Percentiles rank a stretch among this genome's conserved stretches.
phyloP scores from a whole-genome alignment of 176 grass and related monocot genomes.

The Guadua angustifolia region DNA sequence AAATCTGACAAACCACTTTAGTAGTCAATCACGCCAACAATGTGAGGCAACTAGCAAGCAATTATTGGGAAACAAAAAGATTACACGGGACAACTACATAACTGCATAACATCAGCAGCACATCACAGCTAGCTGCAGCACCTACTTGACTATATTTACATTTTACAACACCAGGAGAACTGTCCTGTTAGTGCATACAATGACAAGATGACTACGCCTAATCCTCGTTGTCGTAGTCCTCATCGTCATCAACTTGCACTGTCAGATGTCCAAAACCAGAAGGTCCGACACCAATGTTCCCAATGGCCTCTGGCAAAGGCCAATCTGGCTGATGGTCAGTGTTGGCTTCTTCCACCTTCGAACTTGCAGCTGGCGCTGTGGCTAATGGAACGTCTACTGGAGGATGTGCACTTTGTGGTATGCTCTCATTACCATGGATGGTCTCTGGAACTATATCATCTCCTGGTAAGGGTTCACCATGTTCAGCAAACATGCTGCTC shows the following conservation, averaged over 20 bases:
- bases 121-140: conserved; percentile 46
- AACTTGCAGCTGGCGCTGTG: not conserved
- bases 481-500: conserved; percentile 69
- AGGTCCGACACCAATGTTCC: conserved; percentile 65
- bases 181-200: conserved; percentile 48
- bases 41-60: conserved; percentile 27
- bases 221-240: conserved; percentile 99
- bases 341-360: conserved; percentile 48
- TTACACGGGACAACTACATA: conserved; percentile 48
- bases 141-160: conserved; percentile 64
- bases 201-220: conserved; percentile 53
- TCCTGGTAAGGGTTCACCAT: conserved; percentile 61
- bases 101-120: conserved; percentile 39
- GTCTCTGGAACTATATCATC: conserved; percentile 57
- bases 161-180: conserved; percentile 59
- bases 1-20: conserved; percentile 39
- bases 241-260: conserved; percentile 93
- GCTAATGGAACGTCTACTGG: conserved; percentile 33
- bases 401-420: conserved; percentile 43
- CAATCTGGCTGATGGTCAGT: conserved; percentile 56
- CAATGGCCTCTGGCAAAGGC: conserved; percentile 64
- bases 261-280: conserved; percentile 76
- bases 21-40: conserved; percentile 41
- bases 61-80: conserved; percentile 47
- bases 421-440: conserved; percentile 46